A percentile compares a stretch with the other conserved stretches of the same genome.
Evolutionary conservation across 2,329 filamentous ascomycete species (phyloP).

Genomic region (Botryosphaeria dothidea): DNA sequence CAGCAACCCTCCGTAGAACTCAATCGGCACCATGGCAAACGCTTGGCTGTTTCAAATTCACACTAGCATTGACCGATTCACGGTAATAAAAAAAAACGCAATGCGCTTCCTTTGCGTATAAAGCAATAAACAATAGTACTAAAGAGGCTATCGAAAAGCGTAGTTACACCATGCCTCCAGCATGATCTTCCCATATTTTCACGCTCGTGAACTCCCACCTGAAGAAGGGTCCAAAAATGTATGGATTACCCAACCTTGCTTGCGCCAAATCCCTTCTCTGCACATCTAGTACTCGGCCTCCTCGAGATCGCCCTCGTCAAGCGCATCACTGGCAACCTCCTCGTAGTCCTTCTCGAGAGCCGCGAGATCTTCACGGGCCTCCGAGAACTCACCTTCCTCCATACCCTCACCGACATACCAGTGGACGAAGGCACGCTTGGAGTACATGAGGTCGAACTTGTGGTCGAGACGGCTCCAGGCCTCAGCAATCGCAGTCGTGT

Average conservation of each 20-base stretch:
- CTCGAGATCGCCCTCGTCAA: constrained; percentile 79
- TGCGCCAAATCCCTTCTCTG: neutral
- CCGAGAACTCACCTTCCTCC: constrained; percentile 99
- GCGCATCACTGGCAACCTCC: constrained; percentile 93
- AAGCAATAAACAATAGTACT: constrained; percentile 2
- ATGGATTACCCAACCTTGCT: constrained; percentile 16
- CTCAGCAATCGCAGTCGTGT: constrained; percentile 98
- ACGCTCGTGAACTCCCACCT: constrained; percentile 4
- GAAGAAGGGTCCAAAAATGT: constrained; percentile 13
- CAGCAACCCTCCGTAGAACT: neutral
- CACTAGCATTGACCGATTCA: neutral
- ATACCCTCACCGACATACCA: constrained; percentile 99
- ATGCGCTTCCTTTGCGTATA: neutral
- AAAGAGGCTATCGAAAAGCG: constrained; percentile 14
- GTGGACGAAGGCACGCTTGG: constrained; percentile 99
- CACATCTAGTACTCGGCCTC: constrained; percentile 84
- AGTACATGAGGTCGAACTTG: constrained; percentile 99
- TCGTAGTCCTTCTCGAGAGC: constrained; percentile 98
- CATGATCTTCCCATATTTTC: constrained; percentile 13
- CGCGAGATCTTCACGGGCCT: constrained; percentile 97
- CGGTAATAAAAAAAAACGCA: neutral
- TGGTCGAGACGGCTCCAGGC: constrained; percentile 93
- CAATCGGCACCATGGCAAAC: neutral
- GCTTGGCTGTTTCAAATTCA: neutral
- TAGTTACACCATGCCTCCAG: constrained; percentile 14